These are phyloP conservation scores for Glycine soja DNA, from an alignment of 306 rosid genomes.

Conservation along the genomic window DNA sequence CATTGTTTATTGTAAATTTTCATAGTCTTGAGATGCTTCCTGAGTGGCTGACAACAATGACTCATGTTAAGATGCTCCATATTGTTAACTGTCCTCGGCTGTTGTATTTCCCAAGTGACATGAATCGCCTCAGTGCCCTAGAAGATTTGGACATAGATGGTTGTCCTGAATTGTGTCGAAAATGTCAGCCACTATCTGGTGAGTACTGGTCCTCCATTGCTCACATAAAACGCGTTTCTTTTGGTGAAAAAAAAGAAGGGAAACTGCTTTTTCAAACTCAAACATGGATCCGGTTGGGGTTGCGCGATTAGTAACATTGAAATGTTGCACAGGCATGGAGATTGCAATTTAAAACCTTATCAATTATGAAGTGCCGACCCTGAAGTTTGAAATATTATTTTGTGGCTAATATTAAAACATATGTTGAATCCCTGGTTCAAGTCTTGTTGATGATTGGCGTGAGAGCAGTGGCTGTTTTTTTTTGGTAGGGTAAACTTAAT, in stretches of 20 bases:
- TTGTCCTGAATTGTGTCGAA: slow-evolving; percentile 21
- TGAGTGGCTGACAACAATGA: neutral
- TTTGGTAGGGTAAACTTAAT: slow-evolving; percentile 85
- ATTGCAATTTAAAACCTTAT: neutral
- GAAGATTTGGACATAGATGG: neutral
- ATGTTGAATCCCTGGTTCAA: slow-evolving; percentile 89
- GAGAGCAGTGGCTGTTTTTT: slow-evolving; percentile 73
- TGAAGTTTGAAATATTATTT: neutral
- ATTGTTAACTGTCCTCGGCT: neutral
- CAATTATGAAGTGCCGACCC: neutral
- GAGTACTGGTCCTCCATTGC: slow-evolving; percentile 24
- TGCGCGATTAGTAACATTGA: neutral
- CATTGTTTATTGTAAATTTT: neutral
- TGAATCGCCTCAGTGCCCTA: slow-evolving; percentile 3
- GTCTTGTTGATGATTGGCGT: slow-evolving; percentile 97
- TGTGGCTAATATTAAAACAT: slow-evolving; percentile 64
- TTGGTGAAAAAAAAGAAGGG: slow-evolving; percentile 9
- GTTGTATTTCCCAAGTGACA: neutral
- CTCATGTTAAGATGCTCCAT: neutral
- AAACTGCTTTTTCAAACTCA: neutral
- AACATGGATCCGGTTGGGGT: neutral
- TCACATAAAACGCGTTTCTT: slow-evolving; percentile 2
- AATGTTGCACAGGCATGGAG: neutral
- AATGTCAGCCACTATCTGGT: neutral
- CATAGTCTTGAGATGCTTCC: slow-evolving; percentile 1